Evolutionary conservation across 1,284 basidiomycete species (phyloP), one percentile per base, ranked within the genome.

Genomic region (Naganishia liquefaciens): DNA sequence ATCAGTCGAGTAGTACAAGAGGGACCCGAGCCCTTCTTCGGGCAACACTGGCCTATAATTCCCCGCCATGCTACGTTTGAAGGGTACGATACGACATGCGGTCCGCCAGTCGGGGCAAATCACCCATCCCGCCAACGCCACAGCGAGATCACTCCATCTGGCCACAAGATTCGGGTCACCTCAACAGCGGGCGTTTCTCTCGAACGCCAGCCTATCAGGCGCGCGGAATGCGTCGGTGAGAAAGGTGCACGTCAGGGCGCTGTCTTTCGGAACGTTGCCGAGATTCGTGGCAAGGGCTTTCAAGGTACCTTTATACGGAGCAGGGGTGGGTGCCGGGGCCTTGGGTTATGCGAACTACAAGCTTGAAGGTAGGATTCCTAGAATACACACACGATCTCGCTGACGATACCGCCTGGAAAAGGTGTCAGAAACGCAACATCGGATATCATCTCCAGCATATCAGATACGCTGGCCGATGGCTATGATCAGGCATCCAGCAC

Each of bases 311-410:
- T 83, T 91, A 68, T 91, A 90, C 37, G 90, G 88, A 15, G 88
- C 87, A 25, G 90, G 90, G 0, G 85, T 92, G 25, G 91, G 92
- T 13, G 92, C 88, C 1, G 92, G 93, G n/a, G 88, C 90, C 0
- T 81, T 93, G 64, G 90, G 89, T 6, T 95, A 94, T 77, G 92
- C 91, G 19, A 93, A 93, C 75, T 94, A 93, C 81, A 92, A 91
- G 80, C 87, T 93, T 72, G 92, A 96, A 81, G 90, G 92, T 91
- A 68, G 70, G 85, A 78, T 6, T 15, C 28, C 13, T 3, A 33
- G 17, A 3, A 46, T 0, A 13, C 9, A 27, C 10, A 27, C 6
- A n/a, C 23, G 46, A 1, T 1, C 25, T 51, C 17, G 5, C 19
- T 1, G 2, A 23, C 25, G 13, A 44, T 60, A 13, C 33, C 23